A percentile compares a stretch with the other conserved stretches of the same genome.
Conservation (phyloP, 2,329 filamentous ascomycete species). For the Xylariaceae sp. region DNA sequence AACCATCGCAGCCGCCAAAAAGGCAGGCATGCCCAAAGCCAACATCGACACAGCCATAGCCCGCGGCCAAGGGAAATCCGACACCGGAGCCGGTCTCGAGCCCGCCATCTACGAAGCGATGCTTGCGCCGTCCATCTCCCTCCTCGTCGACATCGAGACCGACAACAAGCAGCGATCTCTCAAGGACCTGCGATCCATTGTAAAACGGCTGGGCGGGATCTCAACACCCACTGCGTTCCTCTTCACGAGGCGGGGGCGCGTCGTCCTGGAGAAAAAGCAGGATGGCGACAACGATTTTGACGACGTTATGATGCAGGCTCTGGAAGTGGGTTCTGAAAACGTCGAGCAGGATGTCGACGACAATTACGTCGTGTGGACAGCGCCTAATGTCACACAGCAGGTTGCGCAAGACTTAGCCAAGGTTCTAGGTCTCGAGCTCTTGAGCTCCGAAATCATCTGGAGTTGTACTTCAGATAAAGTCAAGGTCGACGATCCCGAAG, state of each 20-base stretch:
- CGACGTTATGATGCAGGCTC: conserved; percentile 72
- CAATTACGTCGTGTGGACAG: conserved; percentile 66
- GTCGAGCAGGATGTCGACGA: conserved; percentile 65
- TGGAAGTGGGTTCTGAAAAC: conserved; percentile 80
- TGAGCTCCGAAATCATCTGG: conserved; percentile 80
- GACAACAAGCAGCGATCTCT: conserved; percentile 73
- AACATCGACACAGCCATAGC: conserved; percentile 83
- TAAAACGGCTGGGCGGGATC: conserved; percentile 69
- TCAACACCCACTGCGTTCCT: conserved; percentile 75
- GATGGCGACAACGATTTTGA: conserved; percentile 45
- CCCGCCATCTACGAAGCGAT: conserved; percentile 74
- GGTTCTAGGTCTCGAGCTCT: conserved; percentile 61
- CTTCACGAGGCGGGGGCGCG: conserved; percentile 75
- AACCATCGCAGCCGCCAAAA: conserved; percentile 70
- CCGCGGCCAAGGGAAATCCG: conserved; percentile 79
- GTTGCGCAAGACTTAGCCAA: conserved; percentile 62
- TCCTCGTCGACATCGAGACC: conserved; percentile 82
- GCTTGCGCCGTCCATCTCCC: conserved; percentile 68
- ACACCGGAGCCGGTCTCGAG: conserved; percentile 73
- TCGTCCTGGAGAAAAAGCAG: conserved; percentile 59
- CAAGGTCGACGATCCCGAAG: conserved; percentile 53
- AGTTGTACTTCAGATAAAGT: conserved; percentile 74
- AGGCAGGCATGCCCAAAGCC: conserved; percentile 75
- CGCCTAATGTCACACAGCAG: conserved; percentile 60
- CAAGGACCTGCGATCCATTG: conserved; percentile 64